These are phyloP conservation scores for Paxillus involutus DNA, from an alignment of 768 basidiomycete genomes.

Conservation along the genomic window DNA sequence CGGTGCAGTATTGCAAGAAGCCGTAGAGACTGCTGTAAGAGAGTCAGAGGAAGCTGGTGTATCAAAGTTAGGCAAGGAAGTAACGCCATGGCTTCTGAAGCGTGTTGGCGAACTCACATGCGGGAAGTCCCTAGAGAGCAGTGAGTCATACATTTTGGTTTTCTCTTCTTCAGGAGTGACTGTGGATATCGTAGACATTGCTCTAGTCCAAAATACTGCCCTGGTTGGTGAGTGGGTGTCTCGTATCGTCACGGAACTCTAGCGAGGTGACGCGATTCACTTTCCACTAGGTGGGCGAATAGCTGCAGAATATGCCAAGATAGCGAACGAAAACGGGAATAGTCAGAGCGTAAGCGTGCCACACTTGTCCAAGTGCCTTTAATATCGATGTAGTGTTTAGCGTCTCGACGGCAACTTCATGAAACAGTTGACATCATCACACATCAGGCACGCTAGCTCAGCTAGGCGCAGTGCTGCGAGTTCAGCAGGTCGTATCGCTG, in stretches of 20 bases:
- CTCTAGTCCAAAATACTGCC: conserved; percentile 87
- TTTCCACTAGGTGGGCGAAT: conserved; percentile 66
- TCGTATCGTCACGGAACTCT: neutral
- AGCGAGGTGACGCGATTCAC: neutral
- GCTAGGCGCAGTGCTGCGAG: neutral
- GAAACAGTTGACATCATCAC: neutral
- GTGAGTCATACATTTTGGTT: conserved; percentile 39
- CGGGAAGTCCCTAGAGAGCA: conserved; percentile 71
- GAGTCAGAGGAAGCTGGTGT: conserved; percentile 85
- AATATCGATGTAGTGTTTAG: conserved; percentile 10
- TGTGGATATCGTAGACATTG: conserved; percentile 59
- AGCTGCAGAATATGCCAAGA: conserved; percentile 69
- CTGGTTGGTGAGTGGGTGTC: conserved; percentile 58
- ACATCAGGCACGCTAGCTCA: neutral
- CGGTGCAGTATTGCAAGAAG: conserved; percentile 70
- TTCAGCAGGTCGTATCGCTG: neutral
- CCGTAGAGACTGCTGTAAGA: conserved; percentile 79
- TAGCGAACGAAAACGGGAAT: conserved; percentile 31
- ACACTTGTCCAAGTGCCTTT: neutral
- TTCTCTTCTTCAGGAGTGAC: conserved; percentile 2
- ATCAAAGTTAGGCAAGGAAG: conserved; percentile 81
- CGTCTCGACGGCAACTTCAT: conserved; percentile 2
- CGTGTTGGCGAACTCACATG: conserved; percentile 80
- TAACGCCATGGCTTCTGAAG: conserved; percentile 89
- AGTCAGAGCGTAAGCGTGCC: conserved; percentile 17